Conservation (phyloP, 805 yeast species). For the Wickerhamomyces hampshirensis region DNA sequence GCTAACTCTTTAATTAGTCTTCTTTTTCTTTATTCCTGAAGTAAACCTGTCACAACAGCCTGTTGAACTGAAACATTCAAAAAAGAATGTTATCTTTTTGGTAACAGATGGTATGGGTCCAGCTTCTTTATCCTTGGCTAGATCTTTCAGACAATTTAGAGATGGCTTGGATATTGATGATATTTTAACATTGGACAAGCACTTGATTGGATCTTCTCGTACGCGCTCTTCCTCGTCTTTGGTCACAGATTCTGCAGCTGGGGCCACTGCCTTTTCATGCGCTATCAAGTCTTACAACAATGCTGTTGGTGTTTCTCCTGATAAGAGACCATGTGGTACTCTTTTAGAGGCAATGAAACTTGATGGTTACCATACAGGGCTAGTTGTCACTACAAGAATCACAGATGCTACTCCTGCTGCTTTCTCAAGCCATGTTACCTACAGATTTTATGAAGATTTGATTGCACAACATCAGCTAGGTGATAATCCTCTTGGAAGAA, state of each 20-base stretch:
- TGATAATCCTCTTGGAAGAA: conserved; percentile 68
- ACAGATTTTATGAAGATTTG: conserved; percentile 72
- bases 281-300: conserved; percentile 82
- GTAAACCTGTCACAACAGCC: background rate
- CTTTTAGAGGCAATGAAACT: conserved; percentile 82
- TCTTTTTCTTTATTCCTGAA: background rate
- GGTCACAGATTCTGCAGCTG: conserved; percentile 95
- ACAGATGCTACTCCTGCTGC: conserved; percentile 97
- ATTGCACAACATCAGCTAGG: conserved; percentile 90
- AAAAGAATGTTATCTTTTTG: conserved; percentile 78
- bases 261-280: conserved; percentile 92
- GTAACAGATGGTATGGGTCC: conserved; percentile 98
- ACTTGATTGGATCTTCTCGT: conserved; percentile 77
- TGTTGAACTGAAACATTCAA: conserved; percentile 18
- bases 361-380: conserved; percentile 76
- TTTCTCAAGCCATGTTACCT: conserved; percentile 74
- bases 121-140: conserved; percentile 72
- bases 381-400: conserved; percentile 87
- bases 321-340: conserved; percentile 77
- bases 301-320: conserved; percentile 80
- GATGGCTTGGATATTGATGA: conserved; percentile 52
- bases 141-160: conserved; percentile 65
- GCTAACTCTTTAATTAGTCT: background rate
- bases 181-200: conserved; percentile 56
- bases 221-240: conserved; percentile 74